Percentiles rank a stretch among this genome's conserved stretches.
Conservation (phyloP, 331 rosid species). For the Quercus tomentella region DNA sequence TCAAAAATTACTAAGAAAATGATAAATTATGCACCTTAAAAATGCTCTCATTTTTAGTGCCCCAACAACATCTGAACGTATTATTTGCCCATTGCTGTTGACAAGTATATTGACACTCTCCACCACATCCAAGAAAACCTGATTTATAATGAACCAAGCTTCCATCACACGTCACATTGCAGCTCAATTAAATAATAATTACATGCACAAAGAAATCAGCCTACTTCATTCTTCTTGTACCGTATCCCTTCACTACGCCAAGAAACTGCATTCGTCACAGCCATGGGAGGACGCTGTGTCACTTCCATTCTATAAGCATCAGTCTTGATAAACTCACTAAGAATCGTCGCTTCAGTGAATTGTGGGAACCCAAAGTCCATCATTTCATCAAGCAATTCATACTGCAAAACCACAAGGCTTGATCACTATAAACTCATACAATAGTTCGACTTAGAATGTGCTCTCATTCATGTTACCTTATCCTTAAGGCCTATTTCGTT, state of each 20-base stretch:
- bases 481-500: too few species aligned
- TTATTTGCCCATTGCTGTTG: slow-evolving; percentile 96
- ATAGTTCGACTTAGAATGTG: too few species aligned
- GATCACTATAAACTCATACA: not conserved
- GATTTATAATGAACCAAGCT: slow-evolving; percentile 34
- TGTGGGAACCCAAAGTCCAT: slow-evolving; percentile 99
- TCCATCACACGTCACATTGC: not conserved
- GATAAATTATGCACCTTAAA: slow-evolving; percentile 28
- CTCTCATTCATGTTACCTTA: too few species aligned
- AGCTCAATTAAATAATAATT: not conserved
- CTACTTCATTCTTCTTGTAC: slow-evolving; percentile 97
- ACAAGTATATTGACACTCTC: slow-evolving; percentile 99
- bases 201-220: not conserved
- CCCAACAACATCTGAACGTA: slow-evolving; percentile 97
- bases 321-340: slow-evolving; percentile 95
- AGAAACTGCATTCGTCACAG: slow-evolving; percentile 98
- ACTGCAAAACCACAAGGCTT: slow-evolving; percentile 40
- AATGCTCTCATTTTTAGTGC: slow-evolving; percentile 98
- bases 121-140: slow-evolving; percentile 99
- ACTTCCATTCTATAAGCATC: slow-evolving; percentile 99
- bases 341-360: slow-evolving; percentile 91
- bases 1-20: not conserved
- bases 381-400: slow-evolving; percentile 93
- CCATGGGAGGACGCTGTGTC: slow-evolving; percentile 98
- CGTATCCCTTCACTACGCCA: slow-evolving; percentile 99